phyloP scores from a whole-genome alignment of 305 asterid species.

The Fraxinus angustifolia region DNA sequence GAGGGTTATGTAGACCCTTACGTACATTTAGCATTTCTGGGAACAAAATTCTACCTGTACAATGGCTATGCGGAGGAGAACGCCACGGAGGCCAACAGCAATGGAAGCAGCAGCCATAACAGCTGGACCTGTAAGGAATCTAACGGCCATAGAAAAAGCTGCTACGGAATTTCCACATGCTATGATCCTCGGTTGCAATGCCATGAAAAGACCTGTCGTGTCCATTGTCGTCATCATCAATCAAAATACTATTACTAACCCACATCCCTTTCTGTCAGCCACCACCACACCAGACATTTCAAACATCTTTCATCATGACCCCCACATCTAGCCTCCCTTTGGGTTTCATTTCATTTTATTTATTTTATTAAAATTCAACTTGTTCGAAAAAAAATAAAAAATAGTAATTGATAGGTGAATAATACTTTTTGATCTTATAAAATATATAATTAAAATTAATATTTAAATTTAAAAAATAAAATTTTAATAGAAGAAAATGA shows the following conservation, averaged over 20 bases:
- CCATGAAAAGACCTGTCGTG: constrained; percentile 64
- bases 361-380: too few species aligned
- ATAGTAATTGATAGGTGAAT: too few species aligned
- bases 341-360: too few species aligned
- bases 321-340: background rate
- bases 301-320: constrained; percentile 3
- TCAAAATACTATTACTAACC: background rate
- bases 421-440: too few species aligned
- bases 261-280: constrained; percentile 1
- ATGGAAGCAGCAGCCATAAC: constrained; percentile 80
- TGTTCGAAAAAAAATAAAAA: too few species aligned
- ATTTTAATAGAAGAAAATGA: too few species aligned
- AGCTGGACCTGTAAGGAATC: constrained; percentile 77
- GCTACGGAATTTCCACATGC: constrained; percentile 74
- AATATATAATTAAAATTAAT: too few species aligned
- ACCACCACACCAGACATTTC: background rate
- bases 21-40: too few species aligned
- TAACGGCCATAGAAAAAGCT: constrained; percentile 64
- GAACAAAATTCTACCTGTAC: constrained; percentile 43
- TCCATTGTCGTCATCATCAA: background rate
- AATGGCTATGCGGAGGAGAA: constrained; percentile 57
- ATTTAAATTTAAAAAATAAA: too few species aligned
- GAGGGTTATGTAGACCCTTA: too few species aligned
- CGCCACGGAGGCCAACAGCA: constrained; percentile 68
- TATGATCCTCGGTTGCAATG: constrained; percentile 68